These are phyloP conservation scores for Saccharum hybrid DNA, from an alignment of 202 grass and related monocot genomes.

Conservation along the genomic window DNA sequence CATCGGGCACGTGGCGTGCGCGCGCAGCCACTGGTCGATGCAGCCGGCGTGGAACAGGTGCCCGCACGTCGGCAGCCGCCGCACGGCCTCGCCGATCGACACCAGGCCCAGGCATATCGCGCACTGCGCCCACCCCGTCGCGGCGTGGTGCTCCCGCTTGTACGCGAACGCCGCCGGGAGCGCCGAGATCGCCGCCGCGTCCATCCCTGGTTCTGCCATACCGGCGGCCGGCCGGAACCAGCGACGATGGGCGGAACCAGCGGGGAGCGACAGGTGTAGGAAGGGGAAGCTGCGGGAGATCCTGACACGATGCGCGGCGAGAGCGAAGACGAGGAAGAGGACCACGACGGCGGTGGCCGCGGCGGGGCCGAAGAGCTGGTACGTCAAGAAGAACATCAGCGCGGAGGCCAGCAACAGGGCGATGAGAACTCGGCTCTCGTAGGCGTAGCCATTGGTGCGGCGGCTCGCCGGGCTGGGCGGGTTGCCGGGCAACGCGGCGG, in stretches of 20 bases:
- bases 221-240: too few species aligned
- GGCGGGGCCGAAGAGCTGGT: slow-evolving; percentile 37
- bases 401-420: slow-evolving; percentile 23
- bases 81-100: slow-evolving; percentile 43
- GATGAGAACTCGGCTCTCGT: neutral
- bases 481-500: neutral
- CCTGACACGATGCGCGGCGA: slow-evolving; percentile 12
- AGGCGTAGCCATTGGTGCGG: neutral
- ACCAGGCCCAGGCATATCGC: slow-evolving; percentile 43
- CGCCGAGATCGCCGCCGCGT: slow-evolving; percentile 19
- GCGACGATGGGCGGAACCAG: too few species aligned
- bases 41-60: slow-evolving; percentile 56
- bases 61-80: slow-evolving; percentile 35
- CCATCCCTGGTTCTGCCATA: neutral
- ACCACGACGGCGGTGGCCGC: neutral
- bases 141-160: neutral
- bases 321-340: slow-evolving; percentile 24
- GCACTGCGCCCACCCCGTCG: slow-evolving; percentile 37
- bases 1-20: slow-evolving; percentile 47
- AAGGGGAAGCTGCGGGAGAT: slow-evolving; percentile 38
- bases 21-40: slow-evolving; percentile 48
- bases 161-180: slow-evolving; percentile 49
- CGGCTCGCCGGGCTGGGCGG: too few species aligned
- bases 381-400: slow-evolving; percentile 19
- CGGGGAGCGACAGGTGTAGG: neutral